Evolutionary conservation across 176 grass and related monocot species (phyloP), one percentile per base, ranked within the genome.

Genomic region (Rhynchospora breviuscula): DNA sequence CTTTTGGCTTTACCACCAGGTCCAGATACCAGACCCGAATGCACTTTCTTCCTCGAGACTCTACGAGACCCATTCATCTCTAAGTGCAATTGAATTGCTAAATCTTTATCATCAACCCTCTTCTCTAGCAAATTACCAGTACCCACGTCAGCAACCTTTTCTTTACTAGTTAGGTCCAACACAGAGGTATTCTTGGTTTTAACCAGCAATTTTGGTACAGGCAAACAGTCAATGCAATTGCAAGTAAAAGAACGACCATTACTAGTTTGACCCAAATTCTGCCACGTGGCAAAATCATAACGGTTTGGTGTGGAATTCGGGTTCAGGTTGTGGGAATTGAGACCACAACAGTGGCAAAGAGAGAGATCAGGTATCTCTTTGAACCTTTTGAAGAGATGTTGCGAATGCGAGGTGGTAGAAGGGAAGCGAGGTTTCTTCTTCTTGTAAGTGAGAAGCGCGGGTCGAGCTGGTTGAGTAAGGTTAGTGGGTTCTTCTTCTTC

Each of bases 321-420:
- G 33, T 72, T 56, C 57, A 79, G 48, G 25, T 63, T 83, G 12
- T 86, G 89, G 89, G 80, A 90, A 47, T 82, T 90, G 29, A 59
- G 65, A 21, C 87, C 84, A 60, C 94, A 94, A 83, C 88, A 84
- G 84, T 89, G 72, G 84, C 90, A 97, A 52, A 83, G 78, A 80
- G 45, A 74, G 67, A 94, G 73, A 78, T 94, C 89, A 83, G 87
- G 81, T 33, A 63, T 66, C 71, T 84, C 25, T 57, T 75, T 88
- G 13, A 84, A 59, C 59, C 47, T 78, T 51, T 84, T 87, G 0
- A 58, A n/a, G 21, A 82, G 21, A 46, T 23, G 59, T 23, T 52
- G 80, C 43, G 80, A 25, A 9, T 52, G 80, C 19, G 80, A 15
- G 17, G 80, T 12, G 25, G 57, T 1, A 47, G 60, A 17, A 67